phyloP scores from a whole-genome alignment of 108 stramenopile genomes.

The Cylindrotheca fusiformis region DNA sequence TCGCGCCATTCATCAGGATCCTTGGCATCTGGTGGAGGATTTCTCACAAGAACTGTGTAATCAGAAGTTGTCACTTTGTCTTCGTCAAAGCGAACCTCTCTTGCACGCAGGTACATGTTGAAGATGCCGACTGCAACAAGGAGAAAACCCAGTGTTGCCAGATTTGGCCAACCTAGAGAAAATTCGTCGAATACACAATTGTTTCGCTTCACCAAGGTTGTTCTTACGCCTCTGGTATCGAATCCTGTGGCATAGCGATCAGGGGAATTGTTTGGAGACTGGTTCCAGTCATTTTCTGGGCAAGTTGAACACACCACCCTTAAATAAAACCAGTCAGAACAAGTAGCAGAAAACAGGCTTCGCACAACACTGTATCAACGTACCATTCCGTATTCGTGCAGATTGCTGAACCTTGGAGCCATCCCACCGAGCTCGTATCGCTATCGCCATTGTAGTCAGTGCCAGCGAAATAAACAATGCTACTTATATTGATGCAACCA shows the following conservation, averaged over 20 bases:
- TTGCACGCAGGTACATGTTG: constrained; percentile 47
- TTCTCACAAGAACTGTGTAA: constrained; percentile 68
- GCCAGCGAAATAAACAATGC: constrained; percentile 56
- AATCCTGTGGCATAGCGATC: constrained; percentile 28
- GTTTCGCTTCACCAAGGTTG: constrained; percentile 56
- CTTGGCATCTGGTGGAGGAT: constrained; percentile 71
- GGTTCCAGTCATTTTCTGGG: constrained; percentile 7
- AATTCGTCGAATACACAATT: constrained; percentile 50
- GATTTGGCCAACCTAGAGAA: constrained; percentile 58
- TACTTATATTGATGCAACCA: constrained; percentile 67
- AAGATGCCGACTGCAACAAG: constrained; percentile 39
- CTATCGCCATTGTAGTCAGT: constrained; percentile 46
- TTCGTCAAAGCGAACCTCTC: constrained; percentile 70
- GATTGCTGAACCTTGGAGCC: constrained; percentile 50
- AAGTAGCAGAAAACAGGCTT: neutral
- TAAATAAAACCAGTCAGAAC: neutral
- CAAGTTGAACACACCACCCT: constrained; percentile 29
- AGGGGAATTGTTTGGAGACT: constrained; percentile 10
- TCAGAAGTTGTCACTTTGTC: constrained; percentile 59
- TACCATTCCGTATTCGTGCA: constrained; percentile 58
- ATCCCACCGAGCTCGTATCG: constrained; percentile 8
- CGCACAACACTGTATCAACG: neutral
- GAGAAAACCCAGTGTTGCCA: constrained; percentile 55
- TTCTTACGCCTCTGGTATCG: constrained; percentile 26
- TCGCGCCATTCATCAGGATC: constrained; percentile 77